These are phyloP conservation scores for Neonectria magnoliae DNA, from an alignment of 2,329 filamentous ascomycete species.

Conservation along the genomic window DNA sequence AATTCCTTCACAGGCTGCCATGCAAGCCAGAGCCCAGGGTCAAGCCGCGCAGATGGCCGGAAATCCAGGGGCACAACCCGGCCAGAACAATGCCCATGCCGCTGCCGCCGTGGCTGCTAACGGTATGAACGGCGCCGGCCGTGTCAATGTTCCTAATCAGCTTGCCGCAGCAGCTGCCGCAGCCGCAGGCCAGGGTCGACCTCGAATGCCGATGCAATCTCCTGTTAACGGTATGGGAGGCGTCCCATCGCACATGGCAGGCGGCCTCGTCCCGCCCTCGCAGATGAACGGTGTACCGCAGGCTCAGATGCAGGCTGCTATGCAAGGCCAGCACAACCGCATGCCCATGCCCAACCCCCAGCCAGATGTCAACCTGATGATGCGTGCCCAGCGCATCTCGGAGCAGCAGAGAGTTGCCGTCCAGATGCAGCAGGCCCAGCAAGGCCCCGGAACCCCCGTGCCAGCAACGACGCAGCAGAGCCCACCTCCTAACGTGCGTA, in stretches of 20 bases:
- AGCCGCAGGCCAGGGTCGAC: constrained; percentile 56
- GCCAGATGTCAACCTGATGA: constrained; percentile 64
- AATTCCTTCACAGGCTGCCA: constrained; percentile 47
- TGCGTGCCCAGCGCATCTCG: constrained; percentile 73
- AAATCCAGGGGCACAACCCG: constrained; percentile 50
- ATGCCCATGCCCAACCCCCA: constrained; percentile 60
- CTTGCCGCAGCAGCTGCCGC: constrained; percentile 54
- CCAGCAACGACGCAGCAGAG: constrained; percentile 50
- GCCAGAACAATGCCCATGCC: constrained; percentile 43
- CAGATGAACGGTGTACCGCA: constrained; percentile 74
- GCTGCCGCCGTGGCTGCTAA: constrained; percentile 42
- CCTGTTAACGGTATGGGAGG: constrained; percentile 62
- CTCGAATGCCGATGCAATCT: constrained; percentile 65
- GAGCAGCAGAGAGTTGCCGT: constrained; percentile 69
- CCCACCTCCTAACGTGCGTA: constrained; percentile 56
- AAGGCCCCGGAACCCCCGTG: constrained; percentile 46
- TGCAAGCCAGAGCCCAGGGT: constrained; percentile 59
- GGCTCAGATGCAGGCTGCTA: constrained; percentile 70
- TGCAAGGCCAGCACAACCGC: constrained; percentile 67
- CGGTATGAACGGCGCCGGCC: constrained; percentile 44
- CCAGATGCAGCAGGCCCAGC: constrained; percentile 57
- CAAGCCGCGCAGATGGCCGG: constrained; percentile 58
- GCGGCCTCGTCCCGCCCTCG: constrained; percentile 62
- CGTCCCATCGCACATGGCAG: constrained; percentile 60
- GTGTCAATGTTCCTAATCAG: constrained; percentile 56